Base-by-base conservation (phyloP, 2,329 filamentous ascomycete genomes). In the Trichoderma asperellum region DNA sequence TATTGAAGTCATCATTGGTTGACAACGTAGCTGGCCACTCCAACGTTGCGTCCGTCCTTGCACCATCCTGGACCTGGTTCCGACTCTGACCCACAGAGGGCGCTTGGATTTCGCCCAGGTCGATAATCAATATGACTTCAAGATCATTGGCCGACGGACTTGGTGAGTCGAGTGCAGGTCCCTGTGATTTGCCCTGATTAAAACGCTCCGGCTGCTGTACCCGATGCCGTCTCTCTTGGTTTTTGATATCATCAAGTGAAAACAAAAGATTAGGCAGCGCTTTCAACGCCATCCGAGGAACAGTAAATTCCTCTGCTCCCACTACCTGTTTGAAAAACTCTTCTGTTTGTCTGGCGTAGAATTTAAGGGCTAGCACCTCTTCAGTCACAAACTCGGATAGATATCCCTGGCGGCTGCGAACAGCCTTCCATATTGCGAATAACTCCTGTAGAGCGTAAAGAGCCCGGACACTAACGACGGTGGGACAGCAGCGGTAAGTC, bases 291-390 rank as follows among this genome's bases (percentile, higher is more conserved):
- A 65, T 65, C 14, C 40, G 52, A 6, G 34, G 61, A 43, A 40
- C 29, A 16, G 1, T n/a, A 24, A 56, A 56, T 14, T 21, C 49
- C 16, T 56, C 49, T 47, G 24, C 0, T 0, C 52, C 52, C 2
- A 52, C 34, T 43, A 37, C 62, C 62, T 56, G 52, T n/a, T 47
- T 47, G 8, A 65, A 65, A 55, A 65, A 57, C 4, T 29, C 21
- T n/a, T 63, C 43, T 16, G 61, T 64, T 27, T 64, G 61, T 18
- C 16, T 55, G 6, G 61, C 61, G 34, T 64, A 64, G 24, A 64
- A 40, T 24, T 37, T 43, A 18, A 43, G 61, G n/a, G 49, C 49
- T 49, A 64, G 16, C 35, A 43, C 61, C 49, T 56, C 61, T 4
- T 64, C 61, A 5, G 29, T 64, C 49, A 56, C 49, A 43, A 56